Base-by-base conservation (phyloP, 2,329 filamentous ascomycete genomes). In the Penicillium sp. region DNA sequence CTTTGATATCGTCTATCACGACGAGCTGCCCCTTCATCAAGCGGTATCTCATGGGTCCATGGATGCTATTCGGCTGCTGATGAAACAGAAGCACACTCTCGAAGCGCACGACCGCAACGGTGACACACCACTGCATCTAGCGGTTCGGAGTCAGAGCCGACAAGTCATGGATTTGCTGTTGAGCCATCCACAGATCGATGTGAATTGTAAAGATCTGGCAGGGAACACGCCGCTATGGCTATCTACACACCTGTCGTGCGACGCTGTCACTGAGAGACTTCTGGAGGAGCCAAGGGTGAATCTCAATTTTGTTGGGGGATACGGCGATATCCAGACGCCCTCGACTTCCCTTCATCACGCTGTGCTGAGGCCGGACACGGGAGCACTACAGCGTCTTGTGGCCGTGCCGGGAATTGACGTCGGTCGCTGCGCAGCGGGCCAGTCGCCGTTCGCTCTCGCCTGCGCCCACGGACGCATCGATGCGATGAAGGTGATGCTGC, bases 281-380 rank as follows among this genome's bases (percentile, higher is more conserved):
- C 42, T 59, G 31, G 14, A 27, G 6, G 49, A 52, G 16, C 29
- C 35, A 46, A n/a, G 14, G 6, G 47, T 60, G 4, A 13, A 55
- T 31, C 26, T 57, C 23, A 57, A 60, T 44, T 39, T 60, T 10
- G 14, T 58, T 16, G 35, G 50, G 11, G 50, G 54, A 26, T 31
- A 54, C 21, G 35, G 49, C 21, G 50, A 55, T 16, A 27, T 29
- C 25, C n/a, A 54, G 13, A 10, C 27, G 1, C 46, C 25, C 14
- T 57, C 49, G 16, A 57, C 21, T 11, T 57, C 57, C 23, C 46
- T 59, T 21, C 35, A 59, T 45, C 27, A 59, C 13, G 42, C 50
- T 19, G 37, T 50, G 19, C 13, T 25, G 7, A 57, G 33, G 8
- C n/a, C 49, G 19, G 47, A 59, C 47, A 57, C 50, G 0, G 29